A percentile compares a stretch with the other conserved stretches of the same genome.
Evolutionary conservation across 768 basidiomycete species (phyloP).

Genomic region (Lyophyllum decastes): DNA sequence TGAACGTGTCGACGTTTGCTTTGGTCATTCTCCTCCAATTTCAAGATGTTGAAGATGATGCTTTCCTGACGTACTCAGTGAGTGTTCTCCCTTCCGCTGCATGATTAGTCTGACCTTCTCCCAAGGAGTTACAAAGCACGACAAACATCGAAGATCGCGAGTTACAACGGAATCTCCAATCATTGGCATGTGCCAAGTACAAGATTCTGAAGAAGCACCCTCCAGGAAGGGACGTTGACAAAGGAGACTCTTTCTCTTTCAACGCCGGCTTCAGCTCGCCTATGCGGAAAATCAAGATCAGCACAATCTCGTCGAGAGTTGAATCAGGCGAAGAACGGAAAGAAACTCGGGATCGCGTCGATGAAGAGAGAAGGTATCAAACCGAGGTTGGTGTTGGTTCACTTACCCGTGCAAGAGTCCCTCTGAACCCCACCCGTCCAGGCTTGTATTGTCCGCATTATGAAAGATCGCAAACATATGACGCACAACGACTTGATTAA

Average conservation of each 20-base stretch:
- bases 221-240: slow-evolving; percentile 77
- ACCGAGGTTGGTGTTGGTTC: slow-evolving; percentile 63
- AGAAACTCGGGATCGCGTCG: slow-evolving; percentile 88
- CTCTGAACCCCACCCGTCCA: slow-evolving; percentile 30
- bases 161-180: slow-evolving; percentile 91
- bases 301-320: slow-evolving; percentile 83
- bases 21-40: slow-evolving; percentile 88
- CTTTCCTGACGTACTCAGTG: slow-evolving; percentile 78
- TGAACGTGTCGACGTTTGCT: slow-evolving; percentile 91
- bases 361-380: slow-evolving; percentile 88
- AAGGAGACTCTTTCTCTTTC: slow-evolving; percentile 85
- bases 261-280: slow-evolving; percentile 79
- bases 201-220: slow-evolving; percentile 93
- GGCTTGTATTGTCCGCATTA: slow-evolving; percentile 97
- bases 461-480: slow-evolving; percentile 95
- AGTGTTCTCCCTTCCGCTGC: slow-evolving; percentile 19
- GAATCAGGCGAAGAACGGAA: slow-evolving; percentile 86
- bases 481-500: slow-evolving; percentile 85
- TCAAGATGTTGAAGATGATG: slow-evolving; percentile 65
- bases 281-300: slow-evolving; percentile 90
- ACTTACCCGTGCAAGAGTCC: slow-evolving; percentile 20
- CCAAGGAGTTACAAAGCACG: slow-evolving; percentile 75
- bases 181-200: slow-evolving; percentile 92
- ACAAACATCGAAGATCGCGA: slow-evolving; percentile 77
- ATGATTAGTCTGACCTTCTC: slow-evolving; percentile 1